Evolutionary conservation across 129 eudicot genomes (phyloP).

Genomic region (Helianthus tuberosus): DNA sequence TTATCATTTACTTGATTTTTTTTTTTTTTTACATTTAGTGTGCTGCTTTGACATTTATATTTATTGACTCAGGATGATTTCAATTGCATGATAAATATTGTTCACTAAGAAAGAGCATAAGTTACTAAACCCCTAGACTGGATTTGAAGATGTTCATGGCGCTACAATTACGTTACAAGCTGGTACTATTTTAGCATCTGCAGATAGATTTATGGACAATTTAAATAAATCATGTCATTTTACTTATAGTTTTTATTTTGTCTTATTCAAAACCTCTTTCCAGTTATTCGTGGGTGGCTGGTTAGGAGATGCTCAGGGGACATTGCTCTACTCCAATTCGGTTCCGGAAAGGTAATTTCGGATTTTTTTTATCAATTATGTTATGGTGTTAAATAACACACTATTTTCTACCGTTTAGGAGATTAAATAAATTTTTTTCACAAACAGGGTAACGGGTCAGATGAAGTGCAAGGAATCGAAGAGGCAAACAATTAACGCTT

Average conservation of each 20-base stretch:
- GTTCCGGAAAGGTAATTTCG: conserved; percentile 65
- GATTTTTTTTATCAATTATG: not conserved
- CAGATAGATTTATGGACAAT: not conserved
- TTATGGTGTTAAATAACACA: not conserved
- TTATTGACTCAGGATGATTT: too few species aligned
- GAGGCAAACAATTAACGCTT: too few species aligned
- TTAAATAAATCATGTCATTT: not conserved
- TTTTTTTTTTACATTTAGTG: too few species aligned
- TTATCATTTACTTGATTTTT: too few species aligned
- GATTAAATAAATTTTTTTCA: conserved; percentile 4
- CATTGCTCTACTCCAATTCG: conserved; percentile 74
- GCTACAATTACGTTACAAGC: conserved; percentile 71
- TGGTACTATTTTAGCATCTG: conserved; percentile 41
- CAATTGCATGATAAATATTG: too few species aligned
- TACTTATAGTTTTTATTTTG: not conserved
- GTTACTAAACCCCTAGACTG: not conserved
- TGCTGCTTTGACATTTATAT: too few species aligned
- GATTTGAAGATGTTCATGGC: conserved; percentile 29
- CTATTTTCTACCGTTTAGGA: not conserved
- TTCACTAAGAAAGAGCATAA: not conserved
- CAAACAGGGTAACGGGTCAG: conserved; percentile 42
- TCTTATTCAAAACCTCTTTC: conserved; percentile 15
- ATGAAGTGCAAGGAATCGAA: too few species aligned
- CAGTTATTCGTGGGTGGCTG: conserved; percentile 96
- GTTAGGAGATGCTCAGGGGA: conserved; percentile 96